These are phyloP conservation scores for Dipteronia dyeriana DNA, from an alignment of 345 rosid species.

Conservation along the genomic window DNA sequence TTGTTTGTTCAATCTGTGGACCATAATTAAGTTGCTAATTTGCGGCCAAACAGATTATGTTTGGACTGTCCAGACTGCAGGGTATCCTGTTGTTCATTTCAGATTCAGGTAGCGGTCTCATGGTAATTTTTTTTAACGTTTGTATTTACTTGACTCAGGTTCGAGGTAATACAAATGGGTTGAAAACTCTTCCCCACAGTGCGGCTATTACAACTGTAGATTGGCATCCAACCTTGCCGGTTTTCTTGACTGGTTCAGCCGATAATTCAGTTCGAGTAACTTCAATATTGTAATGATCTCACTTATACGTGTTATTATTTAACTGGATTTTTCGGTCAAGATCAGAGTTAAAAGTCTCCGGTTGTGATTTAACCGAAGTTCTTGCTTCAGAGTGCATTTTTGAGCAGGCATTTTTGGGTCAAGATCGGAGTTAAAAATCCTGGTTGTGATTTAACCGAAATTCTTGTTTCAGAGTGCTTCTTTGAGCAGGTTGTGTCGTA, in stretches of 20 bases:
- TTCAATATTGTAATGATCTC: slow-evolving; percentile 33
- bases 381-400: not conserved
- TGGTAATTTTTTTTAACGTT: not conserved
- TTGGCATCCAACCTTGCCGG: slow-evolving; percentile 74
- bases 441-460: not conserved
- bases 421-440: not conserved
- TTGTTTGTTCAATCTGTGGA: not conserved
- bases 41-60: too few relatives aligned
- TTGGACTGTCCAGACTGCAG: not conserved
- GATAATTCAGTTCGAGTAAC: slow-evolving; percentile 72
- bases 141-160: slow-evolving; percentile 34
- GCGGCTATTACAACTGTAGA: slow-evolving; percentile 67
- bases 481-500: not conserved
- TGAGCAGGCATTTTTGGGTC: not conserved
- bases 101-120: not conserved
- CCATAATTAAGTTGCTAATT: not conserved
- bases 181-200: slow-evolving; percentile 59
- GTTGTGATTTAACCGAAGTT: not conserved
- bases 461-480: too few relatives aligned
- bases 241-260: slow-evolving; percentile 69
- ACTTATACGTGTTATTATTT: not conserved
- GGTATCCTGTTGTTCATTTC: not conserved
- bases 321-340: not conserved
- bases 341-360: not conserved
- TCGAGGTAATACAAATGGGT: slow-evolving; percentile 49